Evolutionary conservation across 2,329 filamentous ascomycete genomes (phyloP).

Genomic region (Aspergillus brasiliensis): DNA sequence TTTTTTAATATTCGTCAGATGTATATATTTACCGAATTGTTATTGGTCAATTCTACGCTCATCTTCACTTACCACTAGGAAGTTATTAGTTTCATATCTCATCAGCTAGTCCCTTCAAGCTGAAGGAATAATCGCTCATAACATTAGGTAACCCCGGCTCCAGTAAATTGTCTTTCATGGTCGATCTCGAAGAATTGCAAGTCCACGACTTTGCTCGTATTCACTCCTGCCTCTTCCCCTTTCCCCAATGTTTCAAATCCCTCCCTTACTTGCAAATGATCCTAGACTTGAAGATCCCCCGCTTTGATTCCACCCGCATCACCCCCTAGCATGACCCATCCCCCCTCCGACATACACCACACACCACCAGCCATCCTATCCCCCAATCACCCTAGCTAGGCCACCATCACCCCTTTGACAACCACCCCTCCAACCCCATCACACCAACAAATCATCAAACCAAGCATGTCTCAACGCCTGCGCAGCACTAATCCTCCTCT

Average conservation of each 20-base stretch:
- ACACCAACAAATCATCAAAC: conserved; percentile 58
- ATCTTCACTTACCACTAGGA: too few species aligned
- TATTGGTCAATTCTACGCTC: background rate
- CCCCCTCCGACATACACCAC: background rate
- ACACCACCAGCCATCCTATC: background rate
- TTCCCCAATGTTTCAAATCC: background rate
- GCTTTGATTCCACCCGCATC: background rate
- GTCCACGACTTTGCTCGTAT: too few species aligned
- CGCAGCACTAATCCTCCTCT: conserved; percentile 80
- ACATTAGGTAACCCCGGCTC: too few species aligned
- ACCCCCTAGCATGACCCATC: background rate
- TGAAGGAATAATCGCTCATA: too few species aligned
- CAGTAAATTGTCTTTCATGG: too few species aligned
- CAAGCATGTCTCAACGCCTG: conserved; percentile 84
- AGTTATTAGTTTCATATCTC: too few species aligned
- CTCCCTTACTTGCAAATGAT: background rate
- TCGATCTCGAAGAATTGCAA: too few species aligned
- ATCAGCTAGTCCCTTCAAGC: too few species aligned
- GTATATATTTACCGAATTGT: background rate
- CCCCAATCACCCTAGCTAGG: background rate
- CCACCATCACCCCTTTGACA: too few species aligned
- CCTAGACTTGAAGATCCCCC: background rate
- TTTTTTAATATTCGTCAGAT: background rate
- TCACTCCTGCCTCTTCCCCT: too few species aligned
- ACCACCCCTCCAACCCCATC: too few species aligned